Evolutionary conservation across 2,329 filamentous ascomycete species (phyloP).

Genomic region (Emmonsiellopsis sp.): DNA sequence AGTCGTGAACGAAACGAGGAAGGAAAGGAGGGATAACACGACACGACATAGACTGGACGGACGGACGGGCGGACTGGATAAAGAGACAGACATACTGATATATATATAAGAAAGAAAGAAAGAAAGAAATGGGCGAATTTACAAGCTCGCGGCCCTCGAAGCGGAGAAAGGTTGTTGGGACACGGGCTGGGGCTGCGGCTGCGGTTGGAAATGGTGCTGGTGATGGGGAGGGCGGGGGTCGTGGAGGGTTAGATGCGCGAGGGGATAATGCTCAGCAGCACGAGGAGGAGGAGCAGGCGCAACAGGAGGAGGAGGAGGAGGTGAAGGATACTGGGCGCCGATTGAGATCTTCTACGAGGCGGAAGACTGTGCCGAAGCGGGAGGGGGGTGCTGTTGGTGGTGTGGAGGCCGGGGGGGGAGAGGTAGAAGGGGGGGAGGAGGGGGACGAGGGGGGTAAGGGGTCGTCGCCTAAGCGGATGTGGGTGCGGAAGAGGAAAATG

Average conservation of each 20-base stretch:
- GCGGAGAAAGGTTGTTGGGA: constrained; percentile 27
- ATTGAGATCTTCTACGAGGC: background rate
- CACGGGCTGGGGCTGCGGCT: constrained; percentile 27
- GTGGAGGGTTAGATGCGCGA: too few relatives aligned
- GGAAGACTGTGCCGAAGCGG: background rate
- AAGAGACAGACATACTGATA: too few relatives aligned
- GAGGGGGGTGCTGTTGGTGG: background rate
- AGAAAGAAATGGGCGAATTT: constrained; percentile 3
- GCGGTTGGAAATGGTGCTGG: background rate
- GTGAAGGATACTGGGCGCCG: background rate
- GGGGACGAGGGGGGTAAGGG: background rate
- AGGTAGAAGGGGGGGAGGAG: background rate
- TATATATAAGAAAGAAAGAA: too few relatives aligned
- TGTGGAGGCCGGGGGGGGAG: background rate
- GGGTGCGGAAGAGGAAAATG: background rate
- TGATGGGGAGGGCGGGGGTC: background rate
- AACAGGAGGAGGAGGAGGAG: background rate
- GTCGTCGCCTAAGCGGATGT: background rate
- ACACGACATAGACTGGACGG: too few relatives aligned
- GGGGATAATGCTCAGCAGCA: too few relatives aligned
- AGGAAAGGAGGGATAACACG: too few relatives aligned
- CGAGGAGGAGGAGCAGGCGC: background rate
- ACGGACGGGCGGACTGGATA: too few relatives aligned
- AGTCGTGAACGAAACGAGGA: too few relatives aligned
- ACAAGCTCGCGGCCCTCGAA: constrained; percentile 22